Base-by-base conservation (phyloP, 352 stramenopile genomes). In the Phytophthora agathidicida region DNA sequence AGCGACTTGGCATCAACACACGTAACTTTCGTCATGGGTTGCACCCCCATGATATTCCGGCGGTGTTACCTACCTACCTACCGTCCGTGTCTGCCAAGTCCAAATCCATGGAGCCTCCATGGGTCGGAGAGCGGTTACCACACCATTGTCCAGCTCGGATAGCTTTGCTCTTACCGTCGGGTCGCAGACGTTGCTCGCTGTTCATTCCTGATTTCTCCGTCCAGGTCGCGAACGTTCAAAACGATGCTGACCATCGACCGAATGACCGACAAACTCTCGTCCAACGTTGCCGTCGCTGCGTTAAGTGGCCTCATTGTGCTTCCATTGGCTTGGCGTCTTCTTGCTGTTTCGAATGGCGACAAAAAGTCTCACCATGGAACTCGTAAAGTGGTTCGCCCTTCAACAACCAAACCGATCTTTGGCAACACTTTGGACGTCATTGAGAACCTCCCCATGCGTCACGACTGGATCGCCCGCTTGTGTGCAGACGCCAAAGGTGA, bases 401-500 rank as follows among this genome's bases (percentile, higher is more conserved):
- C 41, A 1, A 61, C 60, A 11, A 79, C 65, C 5, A 62, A 72
- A 16, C 64, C 67, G 14, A 3, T 83, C 3, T 26, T 86, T 3
- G 67, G 54, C 7, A 77, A 80, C 42, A 77, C 71, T n/a, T 24
- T 79, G 14, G 56, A 80, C 10, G 45, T 78, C 22, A 57, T 80
- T n/a, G 32, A 37, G 10, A 65, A 71, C 39, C 23, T 65, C 6
- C 13, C 49, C 0, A 39, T 62, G 23, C 47, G 75, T 19, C 74
- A 84, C 36, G 79, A 89, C 53, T 89, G 76, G 74, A 70, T 77
- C 3, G 19, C 60, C 5, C 51, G 47, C 17, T 24, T 68, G 9
- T 83, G 73, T 33, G 28, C 41, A 24, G 53, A 73, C 17, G 57
- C 72, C 4, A 59, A 71, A 9, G 68, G 71, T 1, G 55, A 76